Conservation (phyloP, 129 eudicot species). For the Saposhnikovia divaricata region DNA sequence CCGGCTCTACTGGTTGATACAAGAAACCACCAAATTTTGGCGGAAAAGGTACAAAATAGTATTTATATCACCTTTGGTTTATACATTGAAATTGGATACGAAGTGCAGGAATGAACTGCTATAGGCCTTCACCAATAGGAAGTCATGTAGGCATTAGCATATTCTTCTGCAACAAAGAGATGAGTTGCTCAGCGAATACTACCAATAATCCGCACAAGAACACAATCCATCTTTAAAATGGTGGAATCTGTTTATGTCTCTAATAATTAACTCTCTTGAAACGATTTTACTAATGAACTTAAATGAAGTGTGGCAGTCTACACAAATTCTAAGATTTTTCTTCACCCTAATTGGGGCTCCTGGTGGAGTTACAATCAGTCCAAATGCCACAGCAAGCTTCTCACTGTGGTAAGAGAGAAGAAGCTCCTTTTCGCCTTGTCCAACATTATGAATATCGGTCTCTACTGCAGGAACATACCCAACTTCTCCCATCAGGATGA, state of each 20-base stretch:
- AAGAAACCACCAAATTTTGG: neutral
- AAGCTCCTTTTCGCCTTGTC: constrained; percentile 53
- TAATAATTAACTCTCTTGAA: constrained; percentile 52
- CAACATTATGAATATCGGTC: constrained; percentile 71
- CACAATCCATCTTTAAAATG: constrained; percentile 75
- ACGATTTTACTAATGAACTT: constrained; percentile 66
- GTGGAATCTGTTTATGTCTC: constrained; percentile 76
- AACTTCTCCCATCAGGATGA: constrained; percentile 40
- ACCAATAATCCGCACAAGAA: constrained; percentile 90
- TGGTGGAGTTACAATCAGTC: constrained; percentile 53
- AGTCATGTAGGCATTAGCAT: neutral
- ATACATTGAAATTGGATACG: neutral
- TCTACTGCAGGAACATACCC: constrained; percentile 77
- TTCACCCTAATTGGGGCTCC: constrained; percentile 77
- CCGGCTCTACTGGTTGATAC: too few species aligned
- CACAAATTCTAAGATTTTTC: constrained; percentile 73
- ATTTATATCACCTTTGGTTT: neutral
- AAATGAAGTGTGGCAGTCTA: constrained; percentile 82
- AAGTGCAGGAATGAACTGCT: constrained; percentile 1
- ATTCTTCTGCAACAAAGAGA: constrained; percentile 1
- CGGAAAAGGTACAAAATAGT: neutral
- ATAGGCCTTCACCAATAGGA: neutral
- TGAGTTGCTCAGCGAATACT: constrained; percentile 1
- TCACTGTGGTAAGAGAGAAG: constrained; percentile 75
- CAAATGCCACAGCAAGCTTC: constrained; percentile 93